These are phyloP conservation scores for Remersonia thermophila DNA, from an alignment of 2,329 filamentous ascomycete genomes.

Conservation along the genomic window DNA sequence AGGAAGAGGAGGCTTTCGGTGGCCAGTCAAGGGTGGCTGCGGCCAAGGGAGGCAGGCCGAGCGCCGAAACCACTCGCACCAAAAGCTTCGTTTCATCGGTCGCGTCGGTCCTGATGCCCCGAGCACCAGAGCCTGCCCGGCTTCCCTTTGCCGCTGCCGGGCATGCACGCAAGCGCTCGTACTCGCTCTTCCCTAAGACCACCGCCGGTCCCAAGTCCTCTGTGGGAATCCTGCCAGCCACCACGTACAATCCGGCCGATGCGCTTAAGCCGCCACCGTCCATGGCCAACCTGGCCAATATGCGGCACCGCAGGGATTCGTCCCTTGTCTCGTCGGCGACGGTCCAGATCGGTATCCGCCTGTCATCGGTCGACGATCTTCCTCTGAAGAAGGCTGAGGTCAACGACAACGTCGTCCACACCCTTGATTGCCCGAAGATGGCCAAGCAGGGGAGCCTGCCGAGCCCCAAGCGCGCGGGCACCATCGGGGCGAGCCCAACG, in stretches of 20 bases:
- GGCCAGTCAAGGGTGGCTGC: constrained; percentile 17
- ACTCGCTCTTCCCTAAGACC: constrained; percentile 28
- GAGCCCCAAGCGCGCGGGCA: constrained; percentile 9
- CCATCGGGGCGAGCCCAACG: constrained; percentile 1
- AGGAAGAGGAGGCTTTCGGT: constrained; percentile 23
- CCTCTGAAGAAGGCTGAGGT: constrained; percentile 18
- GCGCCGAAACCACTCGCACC: constrained; percentile 24
- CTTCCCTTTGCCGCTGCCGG: constrained; percentile 14
- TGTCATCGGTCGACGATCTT: constrained; percentile 47
- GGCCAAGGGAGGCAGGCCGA: constrained; percentile 12
- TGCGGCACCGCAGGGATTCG: constrained; percentile 43
- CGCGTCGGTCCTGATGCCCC: constrained; percentile 13
- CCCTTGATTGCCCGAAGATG: constrained; percentile 19
- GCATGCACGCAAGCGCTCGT: constrained; percentile 26
- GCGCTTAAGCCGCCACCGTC: constrained; percentile 32
- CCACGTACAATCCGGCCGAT: constrained; percentile 31
- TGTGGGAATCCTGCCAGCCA: constrained; percentile 32
- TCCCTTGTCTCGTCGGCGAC: constrained; percentile 55
- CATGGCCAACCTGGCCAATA: constrained; percentile 28
- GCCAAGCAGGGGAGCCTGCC: constrained; percentile 2
- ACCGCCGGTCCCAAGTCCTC: constrained; percentile 21
- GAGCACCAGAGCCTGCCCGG: constrained; percentile 22
- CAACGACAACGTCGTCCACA: constrained; percentile 25
- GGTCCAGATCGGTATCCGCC: constrained; percentile 57
- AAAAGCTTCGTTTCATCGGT: constrained; percentile 21